Percentiles rank a stretch among this genome's conserved stretches.
phyloP scores from a whole-genome alignment of 805 yeast species.

The Saccharomycopsis malanga region DNA sequence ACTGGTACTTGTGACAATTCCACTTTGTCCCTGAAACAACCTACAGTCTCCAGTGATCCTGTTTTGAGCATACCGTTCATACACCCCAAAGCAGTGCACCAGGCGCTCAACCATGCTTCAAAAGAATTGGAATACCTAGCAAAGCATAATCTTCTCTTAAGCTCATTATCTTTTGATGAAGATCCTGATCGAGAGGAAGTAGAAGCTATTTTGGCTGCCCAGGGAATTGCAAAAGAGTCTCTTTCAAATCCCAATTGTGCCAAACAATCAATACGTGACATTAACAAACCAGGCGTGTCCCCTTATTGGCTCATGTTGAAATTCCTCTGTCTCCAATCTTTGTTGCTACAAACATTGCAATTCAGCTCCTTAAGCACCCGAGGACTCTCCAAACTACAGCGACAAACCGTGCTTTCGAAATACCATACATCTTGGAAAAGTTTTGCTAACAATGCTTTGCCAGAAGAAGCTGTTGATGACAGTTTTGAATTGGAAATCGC shows the following conservation, averaged over 20 bases:
- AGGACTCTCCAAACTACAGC: background rate
- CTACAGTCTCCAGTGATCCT: too few relatives aligned
- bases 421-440: too few relatives aligned
- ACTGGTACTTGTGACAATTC: too few relatives aligned
- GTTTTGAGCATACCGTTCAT: background rate
- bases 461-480: background rate
- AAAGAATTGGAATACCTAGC: background rate
- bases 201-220: background rate
- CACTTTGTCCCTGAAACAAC: too few relatives aligned
- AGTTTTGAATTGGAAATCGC: background rate
- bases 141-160: background rate
- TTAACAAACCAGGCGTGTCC: background rate
- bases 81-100: background rate
- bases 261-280: background rate
- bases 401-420: background rate
- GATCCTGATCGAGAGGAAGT: background rate
- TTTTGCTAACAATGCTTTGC: background rate
- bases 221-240: background rate
- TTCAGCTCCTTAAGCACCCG: background rate
- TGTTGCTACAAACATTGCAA: background rate
- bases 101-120: background rate
- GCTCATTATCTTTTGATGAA: background rate
- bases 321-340: background rate
- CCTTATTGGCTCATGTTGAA: background rate
- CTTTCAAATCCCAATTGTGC: too few relatives aligned